A percentile compares a stretch with the other conserved stretches of the same genome.
Evolutionary conservation across 495 filamentous ascomycete genomes (phyloP).

Genomic region (Wilcoxina mikolae): DNA sequence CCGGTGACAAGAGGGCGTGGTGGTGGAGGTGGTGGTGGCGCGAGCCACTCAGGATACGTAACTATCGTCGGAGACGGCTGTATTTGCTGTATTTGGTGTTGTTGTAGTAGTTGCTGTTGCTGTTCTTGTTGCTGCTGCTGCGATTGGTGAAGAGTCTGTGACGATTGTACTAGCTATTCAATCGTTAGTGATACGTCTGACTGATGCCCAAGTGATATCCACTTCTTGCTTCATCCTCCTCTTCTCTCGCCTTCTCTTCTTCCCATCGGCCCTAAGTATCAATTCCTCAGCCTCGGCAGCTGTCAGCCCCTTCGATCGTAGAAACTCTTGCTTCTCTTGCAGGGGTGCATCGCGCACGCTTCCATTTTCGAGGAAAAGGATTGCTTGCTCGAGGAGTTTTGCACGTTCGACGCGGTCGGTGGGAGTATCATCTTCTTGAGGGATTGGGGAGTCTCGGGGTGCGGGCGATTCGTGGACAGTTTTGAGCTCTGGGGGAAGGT

Average conservation of each 20-base stretch:
- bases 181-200: too few relatives aligned
- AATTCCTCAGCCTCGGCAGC: conserved; percentile 53
- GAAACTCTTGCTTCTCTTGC: conserved; percentile 61
- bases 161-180: not conserved
- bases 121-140: conserved; percentile 12
- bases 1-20: conserved; percentile 61
- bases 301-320: conserved; percentile 63
- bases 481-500: conserved; percentile 14
- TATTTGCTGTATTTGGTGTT: conserved; percentile 10
- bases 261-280: not conserved
- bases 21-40: conserved; percentile 40
- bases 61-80: conserved; percentile 62
- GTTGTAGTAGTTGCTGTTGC: conserved; percentile 7
- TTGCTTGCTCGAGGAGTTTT: conserved; percentile 51
- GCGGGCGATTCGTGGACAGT: conserved; percentile 26
- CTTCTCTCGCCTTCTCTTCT: not conserved
- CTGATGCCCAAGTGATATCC: too few relatives aligned
- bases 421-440: conserved; percentile 10
- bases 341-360: conserved; percentile 53
- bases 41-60: conserved; percentile 92
- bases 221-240: not conserved
- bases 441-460: conserved; percentile 10
- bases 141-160: not conserved
- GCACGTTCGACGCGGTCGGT: conserved; percentile 21
- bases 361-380: conserved; percentile 65